Conservation (phyloP, 805 yeast species). For the Pichia deserticola region DNA sequence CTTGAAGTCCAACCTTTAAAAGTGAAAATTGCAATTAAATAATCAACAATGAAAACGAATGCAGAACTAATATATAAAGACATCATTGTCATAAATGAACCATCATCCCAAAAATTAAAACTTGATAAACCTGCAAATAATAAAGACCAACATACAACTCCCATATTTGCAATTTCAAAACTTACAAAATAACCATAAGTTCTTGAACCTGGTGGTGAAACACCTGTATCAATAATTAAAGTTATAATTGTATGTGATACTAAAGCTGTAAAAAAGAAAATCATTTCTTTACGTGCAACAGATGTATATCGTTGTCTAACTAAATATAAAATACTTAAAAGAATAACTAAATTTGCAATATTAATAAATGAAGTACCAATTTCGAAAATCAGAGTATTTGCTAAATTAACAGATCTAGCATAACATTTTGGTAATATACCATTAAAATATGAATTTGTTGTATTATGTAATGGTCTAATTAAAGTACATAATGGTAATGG, state of each 20-base stretch:
- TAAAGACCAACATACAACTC: slow-evolving; percentile 64
- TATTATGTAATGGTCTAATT: slow-evolving; percentile 40
- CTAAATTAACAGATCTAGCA: slow-evolving; percentile 77
- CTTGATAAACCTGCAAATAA: slow-evolving; percentile 72
- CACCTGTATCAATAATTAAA: slow-evolving; percentile 85
- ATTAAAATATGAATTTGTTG: slow-evolving; percentile 28
- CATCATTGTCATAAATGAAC: slow-evolving; percentile 60
- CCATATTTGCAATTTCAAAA: slow-evolving; percentile 65
- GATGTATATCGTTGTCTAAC: slow-evolving; percentile 87
- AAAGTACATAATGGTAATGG: slow-evolving; percentile 79
- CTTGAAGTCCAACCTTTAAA: slow-evolving; percentile 58
- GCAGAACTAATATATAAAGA: slow-evolving; percentile 44
- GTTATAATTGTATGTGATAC: slow-evolving; percentile 54
- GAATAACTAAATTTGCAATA: slow-evolving; percentile 59
- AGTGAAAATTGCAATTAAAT: slow-evolving; percentile 62
- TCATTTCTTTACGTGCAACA: slow-evolving; percentile 84
- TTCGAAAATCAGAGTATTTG: slow-evolving; percentile 87
- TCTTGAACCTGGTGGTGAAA: slow-evolving; percentile 73
- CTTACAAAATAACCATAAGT: slow-evolving; percentile 80
- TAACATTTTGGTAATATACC: slow-evolving; percentile 78
- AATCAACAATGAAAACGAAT: slow-evolving; percentile 55
- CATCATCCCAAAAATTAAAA: slow-evolving; percentile 93
- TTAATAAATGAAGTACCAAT: slow-evolving; percentile 83
- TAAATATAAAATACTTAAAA: slow-evolving; percentile 66
- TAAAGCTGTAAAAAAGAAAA: slow-evolving; percentile 58